Evolutionary conservation across 768 basidiomycete genomes (phyloP).

Genomic region (Chalciporus chontae): DNA sequence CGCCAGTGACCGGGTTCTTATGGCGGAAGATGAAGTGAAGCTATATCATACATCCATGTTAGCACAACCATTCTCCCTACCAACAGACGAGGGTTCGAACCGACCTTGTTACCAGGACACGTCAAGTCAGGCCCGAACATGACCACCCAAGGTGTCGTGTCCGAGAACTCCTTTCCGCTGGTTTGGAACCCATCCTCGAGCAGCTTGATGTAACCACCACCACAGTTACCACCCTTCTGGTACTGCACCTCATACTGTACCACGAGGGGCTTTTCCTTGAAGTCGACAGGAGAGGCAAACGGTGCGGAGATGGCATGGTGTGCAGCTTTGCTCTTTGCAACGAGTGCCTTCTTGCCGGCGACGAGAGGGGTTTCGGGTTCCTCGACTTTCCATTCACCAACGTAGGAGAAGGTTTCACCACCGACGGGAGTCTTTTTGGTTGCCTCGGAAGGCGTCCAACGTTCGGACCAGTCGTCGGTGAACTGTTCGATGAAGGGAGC

Average conservation of each 20-base stretch:
- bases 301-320: conserved; percentile 99
- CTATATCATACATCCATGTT: conserved; percentile 35
- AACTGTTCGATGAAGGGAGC: conserved; percentile 97
- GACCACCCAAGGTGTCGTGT: conserved; percentile 91
- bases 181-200: conserved; percentile 93
- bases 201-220: conserved; percentile 98
- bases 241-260: conserved; percentile 99
- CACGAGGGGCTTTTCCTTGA: conserved; percentile 81
- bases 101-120: conserved; percentile 86
- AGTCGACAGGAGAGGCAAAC: conserved; percentile 73
- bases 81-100: not conserved
- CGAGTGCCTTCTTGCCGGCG: conserved; percentile 85
- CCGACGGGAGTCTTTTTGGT: conserved; percentile 97
- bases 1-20: conserved; percentile 88
- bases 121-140: conserved; percentile 98
- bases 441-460: conserved; percentile 96
- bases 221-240: conserved; percentile 98
- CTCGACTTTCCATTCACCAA: conserved; percentile 96
- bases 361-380: conserved; percentile 75
- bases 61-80: not conserved
- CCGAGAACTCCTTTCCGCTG: conserved; percentile 88
- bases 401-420: conserved; percentile 95
- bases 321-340: conserved; percentile 94
- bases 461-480: conserved; percentile 81
- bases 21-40: conserved; percentile 99